These are phyloP conservation scores for Sporothrix luriei DNA, from an alignment of 2,329 filamentous ascomycete genomes.

Conservation along the genomic window DNA sequence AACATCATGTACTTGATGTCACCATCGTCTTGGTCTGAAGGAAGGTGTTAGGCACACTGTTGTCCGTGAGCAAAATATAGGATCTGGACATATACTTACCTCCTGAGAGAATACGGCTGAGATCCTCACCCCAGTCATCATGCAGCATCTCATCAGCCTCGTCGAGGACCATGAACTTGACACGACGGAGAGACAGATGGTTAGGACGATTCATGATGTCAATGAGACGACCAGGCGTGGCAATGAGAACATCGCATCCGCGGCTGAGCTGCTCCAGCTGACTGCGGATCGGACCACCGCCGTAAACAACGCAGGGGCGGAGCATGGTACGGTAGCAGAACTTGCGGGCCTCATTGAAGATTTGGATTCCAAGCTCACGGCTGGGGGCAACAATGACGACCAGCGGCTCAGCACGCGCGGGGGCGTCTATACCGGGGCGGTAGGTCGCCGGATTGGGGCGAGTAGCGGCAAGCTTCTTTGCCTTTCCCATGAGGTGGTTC, in stretches of 20 bases:
- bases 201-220: constrained; percentile 78
- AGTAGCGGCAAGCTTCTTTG: constrained; percentile 78
- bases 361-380: constrained; percentile 88
- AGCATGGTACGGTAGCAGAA: constrained; percentile 95
- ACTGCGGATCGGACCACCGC: constrained; percentile 70
- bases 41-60: not conserved
- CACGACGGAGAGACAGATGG: constrained; percentile 70
- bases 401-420: constrained; percentile 78
- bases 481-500: constrained; percentile 93
- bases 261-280: constrained; percentile 74
- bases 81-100: constrained; percentile 59
- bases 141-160: constrained; percentile 93
- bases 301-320: constrained; percentile 86
- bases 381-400: constrained; percentile 84
- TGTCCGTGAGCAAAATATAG: too few species aligned
- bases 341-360: constrained; percentile 90
- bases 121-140: constrained; percentile 73
- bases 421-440: constrained; percentile 49
- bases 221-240: constrained; percentile 80
- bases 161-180: constrained; percentile 83
- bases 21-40: constrained; percentile 71
- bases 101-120: constrained; percentile 75
- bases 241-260: constrained; percentile 88
- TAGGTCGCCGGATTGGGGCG: constrained; percentile 68
- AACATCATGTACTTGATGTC: constrained; percentile 77